Base-by-base conservation (phyloP, 495 filamentous ascomycete species). In the Geopyxis carbonaria region DNA sequence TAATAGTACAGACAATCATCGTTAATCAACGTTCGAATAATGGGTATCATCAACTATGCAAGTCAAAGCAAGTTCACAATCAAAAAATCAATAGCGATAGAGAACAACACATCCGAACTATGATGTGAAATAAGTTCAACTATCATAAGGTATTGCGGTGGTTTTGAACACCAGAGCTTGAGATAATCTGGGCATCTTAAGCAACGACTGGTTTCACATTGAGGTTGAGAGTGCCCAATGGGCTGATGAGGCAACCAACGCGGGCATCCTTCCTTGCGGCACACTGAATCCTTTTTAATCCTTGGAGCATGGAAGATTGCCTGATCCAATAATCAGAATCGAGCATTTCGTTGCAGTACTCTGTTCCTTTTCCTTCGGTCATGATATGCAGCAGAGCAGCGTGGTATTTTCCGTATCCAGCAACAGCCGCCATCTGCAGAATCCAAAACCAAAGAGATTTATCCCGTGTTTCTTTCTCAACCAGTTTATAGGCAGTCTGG, bases 301-400 rank as follows among this genome's bases (percentile, higher is more conserved):
- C 38, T 9, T 19, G 13, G 28, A 41, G 31, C 27, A 41, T 20
- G n/a, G 38, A 41, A 19, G 19, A 41, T n/a, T 19, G 23, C 14
- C 38, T 31, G 25, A 7, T 32, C 27, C 29, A 41, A 19, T 25
- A 41, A n/a, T 31, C 16, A 13, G n/a, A 25, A 14, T 41, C 38
- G 14, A 41, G 27, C 29, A 41, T 13, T 2, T 31, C 7, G 28
- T 41, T 41, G 38, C 31, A 19, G 19, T 41, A 41, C n/a, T 41
- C 38, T 10, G 38, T 27, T 7, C 27, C 29, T 25, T 41, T 41
- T 33, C 38, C 38, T 6, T 31, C 38, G n/a, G 38, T 41, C 38
- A 41, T 41, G 16, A 33, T 21, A 19, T 41, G 23, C 38, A 41
- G 8, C 20, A 41, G 13, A 16, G 38, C 25, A 31, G 38, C 25